Evolutionary conservation across 306 rosid genomes (phyloP), one percentile per base, ranked within the genome.

Genomic region (Sicyos edulis): DNA sequence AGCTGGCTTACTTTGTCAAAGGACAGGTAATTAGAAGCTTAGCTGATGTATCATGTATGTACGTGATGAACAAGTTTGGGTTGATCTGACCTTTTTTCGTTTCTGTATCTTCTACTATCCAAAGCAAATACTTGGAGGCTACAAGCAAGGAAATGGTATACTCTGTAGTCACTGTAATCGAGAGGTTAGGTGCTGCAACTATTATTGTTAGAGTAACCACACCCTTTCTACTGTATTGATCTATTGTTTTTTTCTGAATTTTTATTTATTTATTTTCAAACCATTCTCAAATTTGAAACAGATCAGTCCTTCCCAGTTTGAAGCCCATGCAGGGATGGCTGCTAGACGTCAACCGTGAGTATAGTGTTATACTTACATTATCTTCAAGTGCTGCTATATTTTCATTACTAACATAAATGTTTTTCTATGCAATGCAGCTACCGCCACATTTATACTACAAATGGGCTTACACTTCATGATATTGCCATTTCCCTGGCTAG

Each of bases 301-400:
- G 99, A 78, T 95, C 64, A 95, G 99, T 77, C 99, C 99, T 63
- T 95, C 99, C 24, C 99, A 95, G 85, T 95, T 95, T 84, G 99
- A 95, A 87, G 85, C 99, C 70, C 99, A 95, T 85, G 97, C 97
- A 81, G 99, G 99, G 84, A 95, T 95, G 99, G 95, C 99, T 73
- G 99, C 96, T 50, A 86, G 99, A 57, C 96, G 99, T 72, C 99
- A 95, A 89, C 99, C 99, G 99, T 95, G 84, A 91, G 99, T 91
- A 72, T 67, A 65, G 60, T 77, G 8, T 37, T 5, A 37, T 0
- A 7, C 6, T 24, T 79, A 58, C 10, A 54, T 50, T 65, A 10
- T 60, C 72, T 74, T 37, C 14, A 10, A 52, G 32, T 32, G 5
- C 37, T 32, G 37, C 78, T 75, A 50, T 59, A 34, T 60, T 74